Percentiles rank a stretch among this genome's conserved stretches.
Evolutionary conservation across 495 filamentous ascomycete genomes (phyloP).

Genomic region (Talaromyces ruber): DNA sequence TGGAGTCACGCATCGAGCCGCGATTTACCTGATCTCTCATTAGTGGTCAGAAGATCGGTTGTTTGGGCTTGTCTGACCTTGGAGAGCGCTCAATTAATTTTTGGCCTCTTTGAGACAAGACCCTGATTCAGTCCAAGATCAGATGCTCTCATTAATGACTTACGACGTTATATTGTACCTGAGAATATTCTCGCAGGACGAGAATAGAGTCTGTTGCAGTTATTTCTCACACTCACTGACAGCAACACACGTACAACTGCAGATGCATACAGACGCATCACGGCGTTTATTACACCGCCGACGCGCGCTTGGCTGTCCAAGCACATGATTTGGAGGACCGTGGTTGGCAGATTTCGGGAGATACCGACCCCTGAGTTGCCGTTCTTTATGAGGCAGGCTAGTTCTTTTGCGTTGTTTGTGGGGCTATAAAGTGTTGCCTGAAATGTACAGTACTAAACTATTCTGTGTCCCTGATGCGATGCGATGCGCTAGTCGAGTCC

Average conservation of each 20-base stretch:
- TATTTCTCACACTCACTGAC: neutral
- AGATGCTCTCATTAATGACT: neutral
- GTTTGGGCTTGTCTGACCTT: neutral
- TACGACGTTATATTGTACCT: neutral
- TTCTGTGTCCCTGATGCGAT: neutral
- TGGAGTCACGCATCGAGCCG: neutral
- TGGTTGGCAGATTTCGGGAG: neutral
- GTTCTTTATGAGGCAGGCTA: neutral
- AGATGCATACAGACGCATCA: constrained; percentile 1
- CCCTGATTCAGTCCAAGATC: neutral
- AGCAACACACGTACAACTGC: neutral
- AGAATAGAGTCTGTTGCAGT: neutral
- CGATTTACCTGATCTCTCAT: neutral
- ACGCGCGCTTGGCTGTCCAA: neutral
- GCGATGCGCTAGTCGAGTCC: too few relatives aligned
- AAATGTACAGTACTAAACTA: neutral
- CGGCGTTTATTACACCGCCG: neutral
- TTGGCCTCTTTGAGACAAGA: neutral
- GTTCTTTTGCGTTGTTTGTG: neutral
- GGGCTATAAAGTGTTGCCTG: neutral
- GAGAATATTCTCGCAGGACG: neutral
- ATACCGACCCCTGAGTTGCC: neutral
- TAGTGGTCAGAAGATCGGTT: neutral
- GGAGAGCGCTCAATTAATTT: neutral
- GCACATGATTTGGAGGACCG: neutral